phyloP scores from a whole-genome alignment of 176 grass and related monocot species.

The Oryza officinalis region DNA sequence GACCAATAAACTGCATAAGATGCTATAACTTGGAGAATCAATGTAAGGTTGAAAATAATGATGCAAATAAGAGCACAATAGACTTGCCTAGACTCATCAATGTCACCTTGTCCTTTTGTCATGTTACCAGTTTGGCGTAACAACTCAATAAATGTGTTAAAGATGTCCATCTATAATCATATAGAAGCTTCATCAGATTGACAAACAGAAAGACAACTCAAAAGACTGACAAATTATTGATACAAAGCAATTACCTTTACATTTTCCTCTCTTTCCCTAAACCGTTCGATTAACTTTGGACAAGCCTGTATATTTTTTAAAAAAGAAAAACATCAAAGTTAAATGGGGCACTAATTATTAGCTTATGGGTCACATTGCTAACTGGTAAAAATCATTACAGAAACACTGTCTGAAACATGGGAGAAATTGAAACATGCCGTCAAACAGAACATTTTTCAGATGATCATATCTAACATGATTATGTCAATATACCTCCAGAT shows the following conservation, averaged over 20 bases:
- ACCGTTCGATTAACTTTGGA: conserved; percentile 93
- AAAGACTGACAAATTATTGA: conserved; percentile 4
- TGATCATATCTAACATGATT: background rate
- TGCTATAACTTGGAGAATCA: background rate
- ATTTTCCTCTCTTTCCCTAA: conserved; percentile 98
- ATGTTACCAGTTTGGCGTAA: conserved; percentile 95
- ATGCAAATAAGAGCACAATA: background rate
- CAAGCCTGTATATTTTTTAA: conserved; percentile 63
- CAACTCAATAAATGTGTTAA: conserved; percentile 96
- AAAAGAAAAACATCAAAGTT: conserved; percentile 24
- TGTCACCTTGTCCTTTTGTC: conserved; percentile 86
- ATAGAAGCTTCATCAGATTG: conserved; percentile 44
- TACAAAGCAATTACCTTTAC: conserved; percentile 69
- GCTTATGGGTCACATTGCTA: background rate
- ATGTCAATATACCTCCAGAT: conserved; percentile 62
- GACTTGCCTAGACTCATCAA: conserved; percentile 80
- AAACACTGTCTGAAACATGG: background rate
- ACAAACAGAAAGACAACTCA: conserved; percentile 13
- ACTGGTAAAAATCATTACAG: background rate
- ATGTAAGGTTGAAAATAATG: background rate
- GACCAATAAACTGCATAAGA: background rate
- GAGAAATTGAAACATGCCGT: background rate
- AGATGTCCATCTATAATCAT: conserved; percentile 89
- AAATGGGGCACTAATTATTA: background rate
- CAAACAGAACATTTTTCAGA: conserved; percentile 5